Evolutionary conservation across 1,284 basidiomycete species (phyloP), one percentile per base, ranked within the genome.

Genomic region (Rhodofomes roseus): DNA sequence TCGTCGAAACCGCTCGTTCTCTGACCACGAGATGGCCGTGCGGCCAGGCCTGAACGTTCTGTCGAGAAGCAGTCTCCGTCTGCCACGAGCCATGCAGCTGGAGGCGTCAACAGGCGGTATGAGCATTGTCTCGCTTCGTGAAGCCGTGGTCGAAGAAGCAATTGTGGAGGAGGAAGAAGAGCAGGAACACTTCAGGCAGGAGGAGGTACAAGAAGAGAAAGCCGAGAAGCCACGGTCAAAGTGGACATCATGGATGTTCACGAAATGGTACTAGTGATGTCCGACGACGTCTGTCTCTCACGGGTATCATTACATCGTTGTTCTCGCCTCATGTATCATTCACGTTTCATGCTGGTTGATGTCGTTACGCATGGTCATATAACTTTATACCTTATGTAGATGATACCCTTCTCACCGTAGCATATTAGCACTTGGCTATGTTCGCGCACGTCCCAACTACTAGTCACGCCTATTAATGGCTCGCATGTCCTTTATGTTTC

Each of bases 221-320:
- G 73, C 76, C 27, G 75, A 73, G 56, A 73, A 74, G 41, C 75
- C 76, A 27, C 81, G 79, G 60, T 81, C 84, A 25, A 85, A 83
- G 84, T 73, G 84, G 63, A 83, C 80, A 46, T 79, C 83, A 37
- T 87, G 85, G 86, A 79, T 86, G 78, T 87, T 85, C 70, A 75
- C 72, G 62, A 78, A 72, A 63, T 59, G 68, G 43, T 58, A 62
- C 52, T 66, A 60, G 40, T 50, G 43, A 34, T 39, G 46, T 29
- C 22, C 16, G 16, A 18, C 16, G 12, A 3, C 25, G 27, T 27
- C 4, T n/a, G 11, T 48, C 25, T 48, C 20, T 22, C 25, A 27
- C 5, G 25, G 25, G 14, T 48, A 23, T 29, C 25, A 4, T 39
- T 16, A 39, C 16, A 18, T 39, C 14, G 37, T 27, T 46, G 11